phyloP scores from a whole-genome alignment of 352 stramenopile genomes.

The Globisporangium megalacanthum region DNA sequence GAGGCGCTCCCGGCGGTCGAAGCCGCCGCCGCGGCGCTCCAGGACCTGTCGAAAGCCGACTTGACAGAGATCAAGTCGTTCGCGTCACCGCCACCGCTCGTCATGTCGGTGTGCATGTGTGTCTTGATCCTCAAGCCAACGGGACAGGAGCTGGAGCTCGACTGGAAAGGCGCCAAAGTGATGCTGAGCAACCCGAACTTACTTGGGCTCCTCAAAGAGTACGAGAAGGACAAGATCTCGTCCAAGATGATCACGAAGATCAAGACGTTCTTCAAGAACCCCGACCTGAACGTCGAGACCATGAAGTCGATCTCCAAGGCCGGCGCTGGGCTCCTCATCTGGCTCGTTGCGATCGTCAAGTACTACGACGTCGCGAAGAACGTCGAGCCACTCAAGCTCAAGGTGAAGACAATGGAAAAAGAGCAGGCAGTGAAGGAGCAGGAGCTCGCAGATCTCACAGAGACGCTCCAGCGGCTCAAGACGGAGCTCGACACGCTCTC shows the following conservation, averaged over 20 bases:
- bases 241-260: conserved; percentile 94
- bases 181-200: conserved; percentile 93
- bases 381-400: conserved; percentile 88
- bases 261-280: conserved; percentile 93
- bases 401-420: conserved; percentile 93
- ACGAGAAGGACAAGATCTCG: conserved; percentile 95
- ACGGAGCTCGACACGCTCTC: conserved; percentile 89
- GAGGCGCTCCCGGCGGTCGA: conserved; percentile 93
- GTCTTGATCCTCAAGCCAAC: conserved; percentile 90
- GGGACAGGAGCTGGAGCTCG: conserved; percentile 87
- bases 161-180: conserved; percentile 93
- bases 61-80: conserved; percentile 96
- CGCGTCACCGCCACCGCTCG: conserved; percentile 87
- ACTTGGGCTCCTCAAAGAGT: conserved; percentile 90
- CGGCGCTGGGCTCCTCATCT: conserved; percentile 87
- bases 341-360: conserved; percentile 94
- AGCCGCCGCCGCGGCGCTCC: conserved; percentile 87
- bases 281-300: conserved; percentile 91
- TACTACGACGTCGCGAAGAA: conserved; percentile 96
- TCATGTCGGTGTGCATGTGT: conserved; percentile 94
- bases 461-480: conserved; percentile 83
- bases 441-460: conserved; percentile 74
- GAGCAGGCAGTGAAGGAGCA: conserved; percentile 90
- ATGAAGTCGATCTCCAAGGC: conserved; percentile 94
- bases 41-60: conserved; percentile 94